Base-by-base conservation (phyloP, 495 filamentous ascomycete genomes). In the Talaromyces wortmannii region DNA sequence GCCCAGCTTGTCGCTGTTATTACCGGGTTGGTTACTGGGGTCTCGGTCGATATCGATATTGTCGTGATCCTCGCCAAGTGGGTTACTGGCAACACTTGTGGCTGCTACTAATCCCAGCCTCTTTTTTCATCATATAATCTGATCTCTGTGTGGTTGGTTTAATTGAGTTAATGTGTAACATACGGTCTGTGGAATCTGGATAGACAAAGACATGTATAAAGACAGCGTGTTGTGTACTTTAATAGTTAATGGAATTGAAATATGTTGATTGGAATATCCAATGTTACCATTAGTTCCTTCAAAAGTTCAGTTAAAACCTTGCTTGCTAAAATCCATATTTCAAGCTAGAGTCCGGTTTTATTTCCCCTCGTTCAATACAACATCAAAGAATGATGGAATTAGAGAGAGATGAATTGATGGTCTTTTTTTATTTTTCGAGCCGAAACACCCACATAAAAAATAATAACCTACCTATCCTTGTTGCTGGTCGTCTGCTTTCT, bases 1-100 rank as follows among this genome's bases (percentile, higher is more conserved):
- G 64, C 72, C 47, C 66, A 77, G 60, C 61, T 77, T 12, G 65
- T 69, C 69, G 72, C 69, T 56, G 64, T 75, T 66, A 59, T 71
- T 12, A 45, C 52, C 17, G 61, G 67, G 62, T 71, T 72, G 45
- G 61, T 62, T 44, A 42, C 63, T 17, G 62, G 50, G 59, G 61
- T 77, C 46, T 63, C 74, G 50, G 64, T 69, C 47, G 57, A 57
- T 55, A 31, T 40, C 42, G 42, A 56, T 36, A 63, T 69, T 36
- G 40, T 59, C 43, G 29, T 69, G 29, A 73, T 75, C 58, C 65
- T 77, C 48, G 64, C 68, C 44, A 58, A 68, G 56, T 76, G 71
- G 73, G 63, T 74, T 59, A 71, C 65, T 47, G 74, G 74, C 55
- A 68, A 67, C 64, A 63, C 52, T 32, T 53, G 52, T 15, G 52